A percentile compares a stretch with the other conserved stretches of the same genome.
phyloP scores from a whole-genome alignment of 805 yeast species.

The Citeromyces nyonsensis region DNA sequence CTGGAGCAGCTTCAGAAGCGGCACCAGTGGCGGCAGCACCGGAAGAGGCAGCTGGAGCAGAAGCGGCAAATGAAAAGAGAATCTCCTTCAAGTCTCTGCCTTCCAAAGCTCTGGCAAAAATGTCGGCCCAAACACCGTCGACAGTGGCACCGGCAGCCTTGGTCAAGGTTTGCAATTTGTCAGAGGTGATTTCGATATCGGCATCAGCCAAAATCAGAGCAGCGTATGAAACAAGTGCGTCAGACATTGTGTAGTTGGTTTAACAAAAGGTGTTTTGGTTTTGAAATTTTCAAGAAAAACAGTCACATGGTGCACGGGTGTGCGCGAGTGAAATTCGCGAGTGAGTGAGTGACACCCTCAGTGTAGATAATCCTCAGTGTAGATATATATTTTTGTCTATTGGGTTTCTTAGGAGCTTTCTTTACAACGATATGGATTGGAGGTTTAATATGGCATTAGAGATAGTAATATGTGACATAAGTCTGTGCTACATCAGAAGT shows the following conservation, averaged over 20 bases:
- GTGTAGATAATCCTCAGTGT: too few relatives aligned
- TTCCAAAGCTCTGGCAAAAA: slow-evolving; percentile 77
- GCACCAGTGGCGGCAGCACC: slow-evolving; percentile 48
- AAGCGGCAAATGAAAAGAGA: slow-evolving; percentile 42
- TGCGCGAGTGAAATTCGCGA: too few relatives aligned
- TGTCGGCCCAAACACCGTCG: slow-evolving; percentile 76
- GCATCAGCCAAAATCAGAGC: slow-evolving; percentile 97
- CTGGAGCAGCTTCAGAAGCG: slow-evolving; percentile 49
- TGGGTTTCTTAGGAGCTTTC: too few relatives aligned
- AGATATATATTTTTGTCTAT: too few relatives aligned
- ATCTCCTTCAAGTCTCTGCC: slow-evolving; percentile 77
- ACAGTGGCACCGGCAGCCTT: slow-evolving; percentile 74
- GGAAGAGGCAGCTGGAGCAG: slow-evolving; percentile 62
- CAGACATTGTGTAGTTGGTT: slow-evolving; percentile 47
- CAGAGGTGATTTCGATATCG: slow-evolving; percentile 76
- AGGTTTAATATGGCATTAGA: too few relatives aligned
- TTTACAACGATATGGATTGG: too few relatives aligned
- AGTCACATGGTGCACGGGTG: too few relatives aligned
- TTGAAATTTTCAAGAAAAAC: background rate
- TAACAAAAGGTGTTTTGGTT: slow-evolving; percentile 1
- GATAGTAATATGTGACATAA: too few relatives aligned
- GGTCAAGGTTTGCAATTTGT: slow-evolving; percentile 66
- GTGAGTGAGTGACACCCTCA: too few relatives aligned
- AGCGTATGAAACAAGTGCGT: slow-evolving; percentile 93
- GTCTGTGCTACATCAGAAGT: too few relatives aligned